Base-by-base conservation (phyloP, 2,329 filamentous ascomycete genomes). In the Mycosphaerella arachidis region DNA sequence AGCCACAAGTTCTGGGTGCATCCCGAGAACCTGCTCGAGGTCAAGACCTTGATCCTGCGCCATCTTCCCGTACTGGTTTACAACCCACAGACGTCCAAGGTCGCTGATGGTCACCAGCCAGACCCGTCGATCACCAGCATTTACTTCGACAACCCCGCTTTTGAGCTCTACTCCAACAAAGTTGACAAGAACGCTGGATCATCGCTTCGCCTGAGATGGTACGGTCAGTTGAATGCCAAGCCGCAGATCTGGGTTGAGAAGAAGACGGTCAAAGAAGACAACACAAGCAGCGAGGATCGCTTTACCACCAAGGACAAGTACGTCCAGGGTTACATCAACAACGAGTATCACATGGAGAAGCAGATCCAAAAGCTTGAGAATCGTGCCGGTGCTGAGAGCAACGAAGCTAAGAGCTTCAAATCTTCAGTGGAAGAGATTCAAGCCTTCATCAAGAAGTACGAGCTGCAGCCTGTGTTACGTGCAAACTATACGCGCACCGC, bases 301-400 rank as follows among this genome's bases (percentile, higher is more conserved):
- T 90, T 97, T 68, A 80, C 84, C 24, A 90, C 97, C 76, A 99
- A 99, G 78, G 89, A 92, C 71, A 97, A 97, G 75, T 96, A 97
- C 72, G 82, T 97, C 63, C 87, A 92, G 74, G 81, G 87, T 1
- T 97, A 96, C 76, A 84, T 99, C 56, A 86, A 90, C 55, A 91
- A 89, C 53, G 84, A 94, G 65, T 96, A 97, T 76, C 86, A 89
- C 69, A 90, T 96, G 85, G 93, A 97, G 74, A 97, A 96, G 81
- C 88, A 85, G 57, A 80, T 96, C 30, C 82, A 89, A 68, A 96
- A 96, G 78, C 89, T 97, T 81, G 77, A 84, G 67, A 88, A 91
- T 75, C 84, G 90, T 48, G 85, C 89, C 65, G 88, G 88, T 56
- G 84, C 86, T 60, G 82, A 86, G 53, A 79, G 82, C 45, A 82